Base-by-base conservation (phyloP, 257 asterid species). In the Knoxia roxburghii region DNA sequence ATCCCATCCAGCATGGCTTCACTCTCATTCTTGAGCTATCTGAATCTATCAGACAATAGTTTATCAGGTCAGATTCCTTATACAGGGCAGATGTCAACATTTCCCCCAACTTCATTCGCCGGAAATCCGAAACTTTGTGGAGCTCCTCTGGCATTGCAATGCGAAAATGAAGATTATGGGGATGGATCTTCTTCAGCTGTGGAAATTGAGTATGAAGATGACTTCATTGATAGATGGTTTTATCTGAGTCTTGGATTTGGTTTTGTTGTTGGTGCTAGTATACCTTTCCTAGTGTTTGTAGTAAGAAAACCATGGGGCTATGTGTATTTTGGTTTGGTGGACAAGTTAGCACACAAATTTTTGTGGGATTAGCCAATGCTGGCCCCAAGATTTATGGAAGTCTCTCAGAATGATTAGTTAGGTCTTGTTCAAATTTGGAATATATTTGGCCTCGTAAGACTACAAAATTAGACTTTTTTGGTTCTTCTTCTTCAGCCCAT, bases 181-280 rank as follows among this genome's bases (percentile, higher is more conserved):
- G 50, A 65, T 30, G 72, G 76, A 62, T 62, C 59, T n/a, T n/a
- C n/a, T n/a, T n/a, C n/a, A n/a, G n/a, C 41, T 3, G 41, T 3
- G 41, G 74, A 77, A 30, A 60, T 41, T 33, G 37, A 63, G 2
- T 67, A 73, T 48, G 70, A 20, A 10, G 67, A 70, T 52, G 70
- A 20, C 2, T 55, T 84, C 37, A 53, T 68, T 17, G 79, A 85
- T 32, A 8, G 55, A 58, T 80, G 87, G 88, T 83, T 85, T 68
- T 85, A 79, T 69, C 75, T 79, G 21, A 80, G 91, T 53, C 53
- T 85, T 35, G 91, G 77, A 6, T 41, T 83, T 55, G 91, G 91
- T 66, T 85, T 81, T 79, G 73, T 67, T 24, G 78, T 55, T 11
- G 91, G 86, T 9, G 70, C 83, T 68, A 32, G 73, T 10, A 73